phyloP scores from a whole-genome alignment of 148 eudicot species.

The Simmondsia chinensis region DNA sequence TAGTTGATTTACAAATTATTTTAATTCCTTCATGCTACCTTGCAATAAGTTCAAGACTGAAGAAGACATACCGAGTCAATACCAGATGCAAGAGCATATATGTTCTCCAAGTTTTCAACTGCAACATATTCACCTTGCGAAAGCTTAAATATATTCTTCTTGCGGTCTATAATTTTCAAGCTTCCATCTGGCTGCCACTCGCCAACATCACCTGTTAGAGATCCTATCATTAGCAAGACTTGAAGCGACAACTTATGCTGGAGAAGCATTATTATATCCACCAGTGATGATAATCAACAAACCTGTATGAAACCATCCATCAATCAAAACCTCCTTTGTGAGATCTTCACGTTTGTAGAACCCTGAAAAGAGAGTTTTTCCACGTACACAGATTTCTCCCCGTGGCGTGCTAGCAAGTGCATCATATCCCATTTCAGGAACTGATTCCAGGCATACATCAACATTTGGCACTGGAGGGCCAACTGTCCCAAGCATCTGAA shows the following conservation, averaged over 20 bases:
- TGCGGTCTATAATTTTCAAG: slow-evolving; percentile 86
- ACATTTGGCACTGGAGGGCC: slow-evolving; percentile 93
- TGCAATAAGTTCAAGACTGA: no score
- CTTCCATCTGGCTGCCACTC: slow-evolving; percentile 98
- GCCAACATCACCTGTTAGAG: slow-evolving; percentile 77
- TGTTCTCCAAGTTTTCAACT: slow-evolving; percentile 89
- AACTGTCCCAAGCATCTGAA: slow-evolving; percentile 82
- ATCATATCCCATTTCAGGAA: slow-evolving; percentile 94
- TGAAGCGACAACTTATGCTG: not conserved
- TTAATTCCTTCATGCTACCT: no score
- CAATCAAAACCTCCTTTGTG: slow-evolving; percentile 76
- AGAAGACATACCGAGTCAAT: slow-evolving; percentile 62
- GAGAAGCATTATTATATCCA: not conserved
- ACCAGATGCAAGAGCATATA: slow-evolving; percentile 58
- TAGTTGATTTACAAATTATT: no score
- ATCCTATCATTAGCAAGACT: slow-evolving; percentile 4
- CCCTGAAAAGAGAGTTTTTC: slow-evolving; percentile 84
- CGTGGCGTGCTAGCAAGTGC: slow-evolving; percentile 67
- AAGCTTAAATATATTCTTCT: slow-evolving; percentile 96
- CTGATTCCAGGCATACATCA: slow-evolving; percentile 80
- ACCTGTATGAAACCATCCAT: slow-evolving; percentile 99
- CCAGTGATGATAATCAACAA: not conserved
- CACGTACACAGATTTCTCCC: slow-evolving; percentile 82
- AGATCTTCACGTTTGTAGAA: slow-evolving; percentile 94
- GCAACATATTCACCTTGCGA: slow-evolving; percentile 99